phyloP scores from a whole-genome alignment of 2,329 filamentous ascomycete genomes.

The Fusarium albidum region DNA sequence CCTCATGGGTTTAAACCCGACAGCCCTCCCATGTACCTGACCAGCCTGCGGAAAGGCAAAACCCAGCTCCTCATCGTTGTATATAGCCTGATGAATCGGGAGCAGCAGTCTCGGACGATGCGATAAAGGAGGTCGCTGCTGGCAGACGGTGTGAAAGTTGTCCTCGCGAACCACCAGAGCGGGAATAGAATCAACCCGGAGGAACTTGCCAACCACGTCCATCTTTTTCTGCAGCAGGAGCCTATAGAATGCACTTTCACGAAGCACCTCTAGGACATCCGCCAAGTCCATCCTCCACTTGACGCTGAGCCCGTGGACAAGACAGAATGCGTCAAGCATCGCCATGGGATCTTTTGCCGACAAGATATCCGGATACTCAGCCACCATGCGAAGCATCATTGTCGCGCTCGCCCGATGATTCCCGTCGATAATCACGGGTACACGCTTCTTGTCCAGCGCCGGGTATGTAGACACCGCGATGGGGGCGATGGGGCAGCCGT shows the following conservation, averaged over 20 bases:
- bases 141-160: slow-evolving; percentile 3
- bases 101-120: not conserved
- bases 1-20: not conserved
- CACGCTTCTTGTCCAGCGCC: not conserved
- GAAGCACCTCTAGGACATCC: not conserved
- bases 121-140: not conserved
- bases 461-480: not conserved
- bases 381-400: not conserved
- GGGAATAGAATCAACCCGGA: not conserved
- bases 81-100: slow-evolving; percentile 1
- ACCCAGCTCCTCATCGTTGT: not conserved
- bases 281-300: slow-evolving; percentile 1
- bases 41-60: slow-evolving; percentile 2
- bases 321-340: not conserved
- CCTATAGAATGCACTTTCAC: not conserved
- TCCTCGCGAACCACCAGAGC: slow-evolving; percentile 1
- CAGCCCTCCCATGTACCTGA: not conserved
- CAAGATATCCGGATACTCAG: not conserved
- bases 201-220: not conserved
- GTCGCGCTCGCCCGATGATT: not conserved
- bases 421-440: not conserved
- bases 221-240: not conserved
- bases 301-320: not conserved
- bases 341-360: not conserved
- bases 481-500: not conserved